Percentiles rank a stretch among this genome's conserved stretches.
These are phyloP conservation scores for Tetrapisispora iriomotensis DNA, from an alignment of 805 yeast species.

Conservation along the genomic window DNA sequence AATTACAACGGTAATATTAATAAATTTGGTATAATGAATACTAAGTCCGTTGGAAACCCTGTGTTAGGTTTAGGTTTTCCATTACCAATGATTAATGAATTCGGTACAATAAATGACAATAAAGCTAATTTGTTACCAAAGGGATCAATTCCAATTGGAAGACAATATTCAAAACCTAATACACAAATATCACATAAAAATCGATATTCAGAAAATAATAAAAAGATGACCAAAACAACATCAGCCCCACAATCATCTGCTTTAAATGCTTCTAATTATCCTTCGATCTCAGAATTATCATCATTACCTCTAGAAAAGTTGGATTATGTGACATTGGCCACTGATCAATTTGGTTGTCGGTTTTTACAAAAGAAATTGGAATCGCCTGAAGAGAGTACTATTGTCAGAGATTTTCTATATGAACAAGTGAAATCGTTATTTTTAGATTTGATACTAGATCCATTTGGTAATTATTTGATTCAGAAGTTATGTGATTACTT, in stretches of 20 bases:
- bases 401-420: conserved; percentile 49
- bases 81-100: conserved; percentile 30
- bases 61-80: background rate
- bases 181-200: background rate
- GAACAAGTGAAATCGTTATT: conserved; percentile 47
- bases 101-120: conserved; percentile 11
- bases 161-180: background rate
- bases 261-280: background rate
- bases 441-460: conserved; percentile 62
- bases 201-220: background rate
- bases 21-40: no score
- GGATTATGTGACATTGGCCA: conserved; percentile 53
- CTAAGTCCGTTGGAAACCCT: no score
- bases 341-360: conserved; percentile 76
- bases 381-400: conserved; percentile 35
- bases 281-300: conserved; percentile 5
- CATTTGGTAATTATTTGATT: conserved; percentile 71
- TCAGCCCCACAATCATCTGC: background rate
- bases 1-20: background rate
- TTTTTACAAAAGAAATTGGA: conserved; percentile 65
- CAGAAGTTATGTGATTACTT: conserved; percentile 61
- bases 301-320: conserved; percentile 27
- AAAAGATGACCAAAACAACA: background rate
- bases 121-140: background rate
- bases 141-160: background rate